Conservation (phyloP, 495 filamentous ascomycete species). For the Neurospora sp. region DNA sequence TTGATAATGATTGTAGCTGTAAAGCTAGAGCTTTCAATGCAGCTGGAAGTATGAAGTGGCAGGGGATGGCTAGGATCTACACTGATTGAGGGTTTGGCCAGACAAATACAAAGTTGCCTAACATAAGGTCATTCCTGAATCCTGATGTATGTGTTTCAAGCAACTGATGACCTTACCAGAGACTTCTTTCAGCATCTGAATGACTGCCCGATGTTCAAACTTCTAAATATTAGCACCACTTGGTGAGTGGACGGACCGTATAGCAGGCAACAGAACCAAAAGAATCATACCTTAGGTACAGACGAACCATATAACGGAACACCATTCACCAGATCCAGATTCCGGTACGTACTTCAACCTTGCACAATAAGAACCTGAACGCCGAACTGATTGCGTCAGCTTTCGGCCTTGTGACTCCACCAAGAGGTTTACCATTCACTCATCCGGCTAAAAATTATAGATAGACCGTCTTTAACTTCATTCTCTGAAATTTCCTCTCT, state of each 20-base stretch:
- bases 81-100: background rate
- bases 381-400: background rate
- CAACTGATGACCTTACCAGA: background rate
- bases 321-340: background rate
- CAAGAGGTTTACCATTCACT: background rate
- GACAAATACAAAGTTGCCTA: background rate
- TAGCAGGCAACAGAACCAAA: background rate
- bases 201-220: background rate
- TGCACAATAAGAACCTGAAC: background rate
- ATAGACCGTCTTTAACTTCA: background rate
- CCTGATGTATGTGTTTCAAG: background rate
- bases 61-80: background rate
- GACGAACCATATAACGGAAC: background rate
- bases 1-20: background rate
- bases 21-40: background rate
- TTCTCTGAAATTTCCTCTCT: background rate
- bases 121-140: background rate
- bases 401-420: background rate
- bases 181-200: background rate
- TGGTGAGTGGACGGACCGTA: background rate
- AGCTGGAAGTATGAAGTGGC: background rate
- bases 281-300: background rate
- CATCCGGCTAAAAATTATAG: background rate
- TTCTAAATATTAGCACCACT: background rate
- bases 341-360: background rate